These are phyloP conservation scores for Cutaneotrichosporon sp. DNA, from an alignment of 1,284 basidiomycete species.

Conservation along the genomic window DNA sequence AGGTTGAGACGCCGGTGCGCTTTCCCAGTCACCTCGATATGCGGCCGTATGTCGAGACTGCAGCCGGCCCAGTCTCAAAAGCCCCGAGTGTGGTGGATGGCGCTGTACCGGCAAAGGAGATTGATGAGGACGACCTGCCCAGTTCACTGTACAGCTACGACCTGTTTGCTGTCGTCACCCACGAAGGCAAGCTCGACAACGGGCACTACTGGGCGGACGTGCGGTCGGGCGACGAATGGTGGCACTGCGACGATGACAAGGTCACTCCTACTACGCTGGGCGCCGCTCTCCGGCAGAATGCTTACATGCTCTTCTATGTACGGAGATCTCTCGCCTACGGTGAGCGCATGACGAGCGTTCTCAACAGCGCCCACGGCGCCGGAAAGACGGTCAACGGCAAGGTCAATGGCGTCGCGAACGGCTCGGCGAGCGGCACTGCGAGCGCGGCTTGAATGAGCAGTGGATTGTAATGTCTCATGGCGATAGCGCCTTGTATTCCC, in stretches of 20 bases:
- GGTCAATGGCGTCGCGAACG: constrained; percentile 13
- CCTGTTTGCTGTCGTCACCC: constrained; percentile 89
- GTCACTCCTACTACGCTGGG: constrained; percentile 69
- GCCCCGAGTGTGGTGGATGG: constrained; percentile 18
- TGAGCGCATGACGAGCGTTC: constrained; percentile 26
- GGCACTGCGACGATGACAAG: constrained; percentile 91
- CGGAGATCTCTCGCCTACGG: constrained; percentile 76
- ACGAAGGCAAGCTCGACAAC: constrained; percentile 91
- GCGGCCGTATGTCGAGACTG: constrained; percentile 68
- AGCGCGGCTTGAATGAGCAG: background rate
- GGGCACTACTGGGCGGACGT: constrained; percentile 70
- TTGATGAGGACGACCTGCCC: constrained; percentile 49
- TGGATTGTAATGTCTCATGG: background rate
- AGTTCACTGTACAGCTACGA: constrained; percentile 82
- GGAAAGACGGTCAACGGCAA: constrained; percentile 20
- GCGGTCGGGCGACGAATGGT: constrained; percentile 65
- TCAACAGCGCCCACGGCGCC: constrained; percentile 15
- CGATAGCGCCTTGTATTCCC: background rate
- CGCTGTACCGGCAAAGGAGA: background rate
- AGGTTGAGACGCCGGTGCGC: constrained; percentile 79
- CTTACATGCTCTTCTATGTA: constrained; percentile 92
- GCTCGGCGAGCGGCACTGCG: constrained; percentile 2
- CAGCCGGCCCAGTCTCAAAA: constrained; percentile 15
- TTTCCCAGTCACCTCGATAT: constrained; percentile 85
- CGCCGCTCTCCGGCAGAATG: constrained; percentile 66